Conservation (phyloP, 2,329 filamentous ascomycete species). For the Stagonosporopsis chrysanthemi region DNA sequence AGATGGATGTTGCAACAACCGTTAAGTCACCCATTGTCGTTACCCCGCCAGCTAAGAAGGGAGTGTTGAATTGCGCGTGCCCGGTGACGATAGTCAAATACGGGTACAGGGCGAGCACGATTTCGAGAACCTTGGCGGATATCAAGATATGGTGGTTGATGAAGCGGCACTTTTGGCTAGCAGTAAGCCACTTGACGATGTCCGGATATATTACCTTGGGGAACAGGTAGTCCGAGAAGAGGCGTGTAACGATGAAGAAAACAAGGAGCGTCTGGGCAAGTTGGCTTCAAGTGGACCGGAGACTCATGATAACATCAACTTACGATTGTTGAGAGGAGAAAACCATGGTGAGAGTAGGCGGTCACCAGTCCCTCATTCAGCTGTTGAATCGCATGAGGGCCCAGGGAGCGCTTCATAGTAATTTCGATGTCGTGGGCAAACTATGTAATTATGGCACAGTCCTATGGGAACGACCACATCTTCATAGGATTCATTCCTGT, state of each 20-base stretch:
- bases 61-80: neutral
- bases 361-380: neutral
- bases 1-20: neutral
- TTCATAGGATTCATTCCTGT: too few species aligned
- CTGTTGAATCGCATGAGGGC: neutral
- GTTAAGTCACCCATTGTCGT: neutral
- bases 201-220: neutral
- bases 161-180: neutral
- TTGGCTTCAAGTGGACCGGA: neutral
- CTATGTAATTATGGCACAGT: neutral
- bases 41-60: neutral
- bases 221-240: neutral
- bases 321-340: neutral
- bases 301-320: neutral
- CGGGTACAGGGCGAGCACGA: neutral
- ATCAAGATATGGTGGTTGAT: slow-evolving; percentile 4
- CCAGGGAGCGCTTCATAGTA: neutral
- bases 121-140: neutral
- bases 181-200: neutral
- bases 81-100: neutral
- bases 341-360: neutral
- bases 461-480: too few species aligned
- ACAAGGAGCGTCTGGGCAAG: neutral
- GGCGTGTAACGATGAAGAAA: slow-evolving; percentile 4
- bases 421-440: neutral